Conservation (phyloP, 768 basidiomycete genomes). For the Leccinum subgranulosum region DNA sequence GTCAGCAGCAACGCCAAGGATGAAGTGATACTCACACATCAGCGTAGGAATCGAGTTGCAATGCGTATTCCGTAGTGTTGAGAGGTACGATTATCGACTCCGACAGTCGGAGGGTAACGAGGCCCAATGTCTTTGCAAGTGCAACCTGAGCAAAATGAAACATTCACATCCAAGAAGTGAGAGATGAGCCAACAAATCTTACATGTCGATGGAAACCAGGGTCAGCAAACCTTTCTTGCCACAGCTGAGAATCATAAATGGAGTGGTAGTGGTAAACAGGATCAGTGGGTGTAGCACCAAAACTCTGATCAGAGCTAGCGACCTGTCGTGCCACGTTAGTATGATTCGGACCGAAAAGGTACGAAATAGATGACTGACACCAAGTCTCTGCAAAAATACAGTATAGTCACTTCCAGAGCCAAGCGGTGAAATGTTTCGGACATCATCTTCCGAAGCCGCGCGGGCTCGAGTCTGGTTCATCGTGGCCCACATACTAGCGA, state of each 20-base stretch:
- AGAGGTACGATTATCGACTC: conserved; percentile 65
- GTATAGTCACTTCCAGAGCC: conserved; percentile 90
- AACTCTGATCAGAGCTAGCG: conserved; percentile 33
- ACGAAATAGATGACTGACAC: conserved; percentile 38
- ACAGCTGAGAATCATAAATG: conserved; percentile 67
- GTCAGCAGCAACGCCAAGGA: conserved; percentile 23
- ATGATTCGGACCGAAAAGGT: background rate
- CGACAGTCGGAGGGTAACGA: conserved; percentile 54
- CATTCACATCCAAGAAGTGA: background rate
- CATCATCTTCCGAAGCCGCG: conserved; percentile 26
- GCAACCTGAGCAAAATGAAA: conserved; percentile 43
- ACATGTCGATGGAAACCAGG: conserved; percentile 73
- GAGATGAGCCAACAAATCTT: conserved; percentile 17
- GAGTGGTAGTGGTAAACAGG: conserved; percentile 73
- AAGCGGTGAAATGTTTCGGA: conserved; percentile 50
- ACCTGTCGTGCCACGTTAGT: conserved; percentile 18
- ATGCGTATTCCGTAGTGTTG: conserved; percentile 72
- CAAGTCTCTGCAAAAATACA: conserved; percentile 80
- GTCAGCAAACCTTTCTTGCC: conserved; percentile 74
- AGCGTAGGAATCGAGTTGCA: conserved; percentile 60
- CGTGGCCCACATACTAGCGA: conserved; percentile 38
- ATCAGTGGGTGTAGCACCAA: conserved; percentile 39
- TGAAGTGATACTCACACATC: conserved; percentile 44
- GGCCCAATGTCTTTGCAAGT: conserved; percentile 61
- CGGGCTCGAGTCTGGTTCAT: conserved; percentile 24